A percentile compares a stretch with the other conserved stretches of the same genome.
These are phyloP conservation scores for Cutaneotrichosporon arboriforme DNA, from an alignment of 1,284 basidiomycete species.

Conservation along the genomic window DNA sequence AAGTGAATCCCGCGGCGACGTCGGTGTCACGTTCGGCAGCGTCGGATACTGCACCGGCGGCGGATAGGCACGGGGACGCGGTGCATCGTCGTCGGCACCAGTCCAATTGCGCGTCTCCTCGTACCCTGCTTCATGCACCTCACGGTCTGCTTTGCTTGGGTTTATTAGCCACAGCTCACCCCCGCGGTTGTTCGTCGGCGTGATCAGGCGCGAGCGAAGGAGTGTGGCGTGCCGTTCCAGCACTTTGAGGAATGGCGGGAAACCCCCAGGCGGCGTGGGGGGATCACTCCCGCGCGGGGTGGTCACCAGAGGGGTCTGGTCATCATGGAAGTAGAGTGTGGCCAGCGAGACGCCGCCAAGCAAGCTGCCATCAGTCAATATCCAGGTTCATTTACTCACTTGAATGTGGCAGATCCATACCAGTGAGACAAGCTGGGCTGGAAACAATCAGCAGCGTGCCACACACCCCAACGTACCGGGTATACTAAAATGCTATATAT, in stretches of 20 bases:
- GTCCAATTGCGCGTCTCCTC: constrained; percentile 20
- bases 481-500: constrained; percentile 86
- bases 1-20: constrained; percentile 37
- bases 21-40: constrained; percentile 16
- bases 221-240: constrained; percentile 67
- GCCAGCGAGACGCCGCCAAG: constrained; percentile 84
- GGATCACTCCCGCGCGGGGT: constrained; percentile 11
- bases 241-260: constrained; percentile 66
- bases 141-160: constrained; percentile 81
- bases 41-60: constrained; percentile 51
- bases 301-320: constrained; percentile 61
- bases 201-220: constrained; percentile 57
- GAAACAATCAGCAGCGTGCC: neutral
- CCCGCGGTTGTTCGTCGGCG: constrained; percentile 28
- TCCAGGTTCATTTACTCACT: constrained; percentile 26
- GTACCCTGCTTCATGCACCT: constrained; percentile 59
- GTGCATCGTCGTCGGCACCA: neutral
- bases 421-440: constrained; percentile 45
- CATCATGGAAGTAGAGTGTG: constrained; percentile 91
- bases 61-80: constrained; percentile 43
- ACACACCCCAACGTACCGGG: constrained; percentile 50
- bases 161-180: constrained; percentile 79
- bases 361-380: constrained; percentile 70
- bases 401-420: constrained; percentile 48
- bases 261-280: constrained; percentile 45